Percentiles rank a stretch among this genome's conserved stretches.
These are phyloP conservation scores for Lipomyces japonicus DNA, from an alignment of 805 yeast genomes.

Conservation along the genomic window DNA sequence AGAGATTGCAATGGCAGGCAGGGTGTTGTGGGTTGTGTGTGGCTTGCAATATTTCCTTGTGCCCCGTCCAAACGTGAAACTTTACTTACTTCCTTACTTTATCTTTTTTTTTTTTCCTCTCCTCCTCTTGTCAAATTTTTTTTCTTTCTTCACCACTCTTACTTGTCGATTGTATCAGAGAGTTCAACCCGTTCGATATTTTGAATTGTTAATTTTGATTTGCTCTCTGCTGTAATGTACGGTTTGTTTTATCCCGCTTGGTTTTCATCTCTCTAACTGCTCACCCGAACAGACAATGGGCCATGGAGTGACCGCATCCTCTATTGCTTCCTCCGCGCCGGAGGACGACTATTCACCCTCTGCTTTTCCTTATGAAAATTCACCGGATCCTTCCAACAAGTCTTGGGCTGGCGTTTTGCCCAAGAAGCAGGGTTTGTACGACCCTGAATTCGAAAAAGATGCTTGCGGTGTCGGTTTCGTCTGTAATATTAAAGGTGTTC, in stretches of 20 bases:
- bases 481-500: slow-evolving; percentile 83
- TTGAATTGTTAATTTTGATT: neutral
- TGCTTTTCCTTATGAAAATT: slow-evolving; percentile 21
- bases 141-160: neutral
- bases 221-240: neutral
- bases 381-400: slow-evolving; percentile 54
- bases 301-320: slow-evolving; percentile 22
- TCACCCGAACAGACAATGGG: slow-evolving; percentile 25
- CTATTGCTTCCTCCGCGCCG: slow-evolving; percentile 11
- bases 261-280: no score
- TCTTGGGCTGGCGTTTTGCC: slow-evolving; percentile 95
- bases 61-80: neutral
- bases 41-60: no score
- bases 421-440: slow-evolving; percentile 79
- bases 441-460: slow-evolving; percentile 90
- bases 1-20: no score
- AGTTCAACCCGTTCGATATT: neutral
- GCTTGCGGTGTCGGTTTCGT: slow-evolving; percentile 99
- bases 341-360: slow-evolving; percentile 22
- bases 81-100: neutral
- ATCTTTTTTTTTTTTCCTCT: neutral
- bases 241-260: neutral
- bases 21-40: no score
- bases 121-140: neutral
- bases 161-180: neutral